These are phyloP conservation scores for Chytridium lagenaria DNA, from an alignment of 371 early-diverging fungal species.

Conservation along the genomic window DNA sequence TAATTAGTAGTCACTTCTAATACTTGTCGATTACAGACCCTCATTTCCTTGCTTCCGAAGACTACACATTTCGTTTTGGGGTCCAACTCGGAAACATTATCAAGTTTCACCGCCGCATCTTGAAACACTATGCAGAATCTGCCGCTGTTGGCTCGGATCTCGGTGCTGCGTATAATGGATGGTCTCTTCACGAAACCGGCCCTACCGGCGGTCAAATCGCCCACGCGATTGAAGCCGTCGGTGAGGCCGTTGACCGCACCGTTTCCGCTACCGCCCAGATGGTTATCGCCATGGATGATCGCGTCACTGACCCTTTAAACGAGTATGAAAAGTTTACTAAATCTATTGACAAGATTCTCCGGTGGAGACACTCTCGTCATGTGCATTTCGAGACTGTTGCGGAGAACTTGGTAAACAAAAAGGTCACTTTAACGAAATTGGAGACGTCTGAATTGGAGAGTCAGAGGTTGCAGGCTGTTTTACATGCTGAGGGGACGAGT, in stretches of 20 bases:
- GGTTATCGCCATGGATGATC: constrained; percentile 71
- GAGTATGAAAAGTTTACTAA: constrained; percentile 89
- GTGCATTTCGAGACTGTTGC: constrained; percentile 82
- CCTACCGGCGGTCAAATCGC: constrained; percentile 57
- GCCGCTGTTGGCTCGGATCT: constrained; percentile 84
- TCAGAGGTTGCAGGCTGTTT: constrained; percentile 79
- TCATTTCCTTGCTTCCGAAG: constrained; percentile 54
- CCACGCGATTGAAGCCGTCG: constrained; percentile 85
- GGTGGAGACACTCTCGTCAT: constrained; percentile 83
- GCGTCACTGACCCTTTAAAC: constrained; percentile 81
- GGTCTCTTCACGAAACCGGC: constrained; percentile 81
- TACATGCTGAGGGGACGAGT: constrained; percentile 58
- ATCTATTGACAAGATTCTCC: constrained; percentile 80
- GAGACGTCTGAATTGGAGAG: constrained; percentile 84
- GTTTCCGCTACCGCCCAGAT: constrained; percentile 76
- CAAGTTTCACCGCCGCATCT: constrained; percentile 46
- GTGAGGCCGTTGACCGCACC: constrained; percentile 87
- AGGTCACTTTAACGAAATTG: constrained; percentile 67
- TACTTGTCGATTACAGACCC: constrained; percentile 39
- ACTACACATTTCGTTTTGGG: constrained; percentile 53
- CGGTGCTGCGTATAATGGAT: constrained; percentile 92
- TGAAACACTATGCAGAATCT: constrained; percentile 51
- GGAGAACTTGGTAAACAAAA: constrained; percentile 74
- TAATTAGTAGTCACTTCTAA: too few species aligned
- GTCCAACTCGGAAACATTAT: constrained; percentile 46